Conservation (phyloP, 2,329 filamentous ascomycete species). For the Pseudogymnoascus pannorum region DNA sequence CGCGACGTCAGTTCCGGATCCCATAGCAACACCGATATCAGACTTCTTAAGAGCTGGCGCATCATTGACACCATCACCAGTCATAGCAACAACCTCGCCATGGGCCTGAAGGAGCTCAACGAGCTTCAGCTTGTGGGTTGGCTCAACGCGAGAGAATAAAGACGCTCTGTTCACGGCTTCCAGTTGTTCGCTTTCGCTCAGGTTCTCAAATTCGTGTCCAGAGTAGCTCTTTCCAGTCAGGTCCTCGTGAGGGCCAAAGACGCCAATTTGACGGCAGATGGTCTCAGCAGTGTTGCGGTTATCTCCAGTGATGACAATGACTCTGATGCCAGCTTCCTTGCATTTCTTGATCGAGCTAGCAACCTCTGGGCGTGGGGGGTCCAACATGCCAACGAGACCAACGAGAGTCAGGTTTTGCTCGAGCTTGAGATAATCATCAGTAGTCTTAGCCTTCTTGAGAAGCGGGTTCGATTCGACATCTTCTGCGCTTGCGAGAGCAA, state of each 20-base stretch:
- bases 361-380: constrained; percentile 91
- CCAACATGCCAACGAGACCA: constrained; percentile 91
- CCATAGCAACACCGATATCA: constrained; percentile 98
- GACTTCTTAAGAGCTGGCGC: constrained; percentile 96
- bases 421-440: constrained; percentile 73
- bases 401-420: constrained; percentile 94
- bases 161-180: constrained; percentile 78
- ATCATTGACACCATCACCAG: constrained; percentile 96
- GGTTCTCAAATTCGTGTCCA: constrained; percentile 84
- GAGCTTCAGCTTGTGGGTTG: constrained; percentile 92
- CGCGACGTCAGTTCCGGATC: constrained; percentile 91
- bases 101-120: constrained; percentile 91
- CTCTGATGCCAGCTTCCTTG: constrained; percentile 85
- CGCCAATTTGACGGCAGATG: constrained; percentile 93
- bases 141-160: constrained; percentile 93
- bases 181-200: constrained; percentile 72
- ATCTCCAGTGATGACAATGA: constrained; percentile 97
- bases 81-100: constrained; percentile 97
- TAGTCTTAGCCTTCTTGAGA: constrained; percentile 68
- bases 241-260: constrained; percentile 77
- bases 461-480: constrained; percentile 65
- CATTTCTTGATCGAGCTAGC: constrained; percentile 79
- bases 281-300: constrained; percentile 97
- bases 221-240: constrained; percentile 90
- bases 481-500: constrained; percentile 81